Conservation (phyloP, 2,329 filamentous ascomycete species). For the Colletotrichum echinochloae region DNA sequence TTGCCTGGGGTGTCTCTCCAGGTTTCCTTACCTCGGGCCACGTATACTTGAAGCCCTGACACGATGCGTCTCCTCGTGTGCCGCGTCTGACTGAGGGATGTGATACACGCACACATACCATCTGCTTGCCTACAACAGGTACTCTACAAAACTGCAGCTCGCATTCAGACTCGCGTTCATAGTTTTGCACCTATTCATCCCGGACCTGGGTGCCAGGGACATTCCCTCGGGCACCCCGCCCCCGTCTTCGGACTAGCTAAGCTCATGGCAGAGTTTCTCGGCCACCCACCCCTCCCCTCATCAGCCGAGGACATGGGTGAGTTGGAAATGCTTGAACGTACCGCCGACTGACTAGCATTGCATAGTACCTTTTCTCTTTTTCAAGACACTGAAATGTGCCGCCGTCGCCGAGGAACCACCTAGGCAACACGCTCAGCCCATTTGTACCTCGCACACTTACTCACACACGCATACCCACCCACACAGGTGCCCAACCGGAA, state of each 20-base stretch:
- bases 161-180: background rate
- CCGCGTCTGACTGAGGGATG: background rate
- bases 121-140: background rate
- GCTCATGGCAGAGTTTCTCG: slow-evolving; percentile 7
- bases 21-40: background rate
- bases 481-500: background rate
- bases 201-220: slow-evolving; percentile 9
- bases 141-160: background rate
- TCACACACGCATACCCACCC: background rate
- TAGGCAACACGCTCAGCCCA: background rate
- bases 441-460: background rate
- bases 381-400: background rate
- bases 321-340: slow-evolving; percentile 28
- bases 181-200: background rate
- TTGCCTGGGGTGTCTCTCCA: background rate
- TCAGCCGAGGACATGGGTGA: background rate
- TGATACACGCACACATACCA: background rate
- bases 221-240: slow-evolving; percentile 26
- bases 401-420: background rate
- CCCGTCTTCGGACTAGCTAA: slow-evolving; percentile 8
- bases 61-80: background rate
- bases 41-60: background rate
- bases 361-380: background rate
- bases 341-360: slow-evolving; percentile 16
- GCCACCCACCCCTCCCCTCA: background rate